phyloP scores from a whole-genome alignment of 2,329 filamentous ascomycete species.

The Tolypocladium guangdongense region DNA sequence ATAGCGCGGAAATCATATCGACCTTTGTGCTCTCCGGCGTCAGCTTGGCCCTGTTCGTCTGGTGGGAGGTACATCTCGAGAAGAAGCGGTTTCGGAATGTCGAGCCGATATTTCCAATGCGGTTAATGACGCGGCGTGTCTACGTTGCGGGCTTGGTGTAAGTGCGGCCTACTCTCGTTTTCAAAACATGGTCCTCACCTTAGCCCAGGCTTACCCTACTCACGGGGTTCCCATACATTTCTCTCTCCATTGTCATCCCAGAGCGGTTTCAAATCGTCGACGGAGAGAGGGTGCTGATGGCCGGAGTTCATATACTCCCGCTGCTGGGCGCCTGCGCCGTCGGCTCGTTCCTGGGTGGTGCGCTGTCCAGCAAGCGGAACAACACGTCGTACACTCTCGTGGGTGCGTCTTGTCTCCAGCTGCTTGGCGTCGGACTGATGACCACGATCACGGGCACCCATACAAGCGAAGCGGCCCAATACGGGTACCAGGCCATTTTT shows the following conservation, averaged over 20 bases:
- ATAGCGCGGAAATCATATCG: conserved; percentile 36
- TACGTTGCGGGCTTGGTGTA: conserved; percentile 41
- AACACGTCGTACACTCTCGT: conserved; percentile 41
- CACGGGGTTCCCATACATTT: conserved; percentile 46
- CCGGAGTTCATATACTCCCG: conserved; percentile 47
- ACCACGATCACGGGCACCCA: conserved; percentile 26
- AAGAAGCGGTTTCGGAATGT: conserved; percentile 25
- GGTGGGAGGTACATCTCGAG: conserved; percentile 39
- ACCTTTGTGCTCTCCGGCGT: conserved; percentile 35
- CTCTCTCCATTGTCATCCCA: conserved; percentile 46
- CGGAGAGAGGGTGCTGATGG: conserved; percentile 37
- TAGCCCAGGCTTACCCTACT: conserved; percentile 40
- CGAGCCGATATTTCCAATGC: conserved; percentile 44
- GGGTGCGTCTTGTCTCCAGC: conserved; percentile 36
- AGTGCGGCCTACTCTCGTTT: conserved; percentile 10
- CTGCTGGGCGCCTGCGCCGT: conserved; percentile 45
- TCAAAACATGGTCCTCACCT: not conserved
- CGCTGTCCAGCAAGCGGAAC: conserved; percentile 41
- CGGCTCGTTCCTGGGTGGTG: conserved; percentile 44
- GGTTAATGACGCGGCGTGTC: conserved; percentile 34
- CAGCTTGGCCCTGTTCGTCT: conserved; percentile 36
- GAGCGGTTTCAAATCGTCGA: conserved; percentile 51
- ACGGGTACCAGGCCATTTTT: conserved; percentile 44
- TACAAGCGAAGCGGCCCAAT: conserved; percentile 29
- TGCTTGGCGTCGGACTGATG: conserved; percentile 41